These are phyloP conservation scores for Cladosporium sp. DNA, from an alignment of 2,329 filamentous ascomycete species.

Conservation along the genomic window DNA sequence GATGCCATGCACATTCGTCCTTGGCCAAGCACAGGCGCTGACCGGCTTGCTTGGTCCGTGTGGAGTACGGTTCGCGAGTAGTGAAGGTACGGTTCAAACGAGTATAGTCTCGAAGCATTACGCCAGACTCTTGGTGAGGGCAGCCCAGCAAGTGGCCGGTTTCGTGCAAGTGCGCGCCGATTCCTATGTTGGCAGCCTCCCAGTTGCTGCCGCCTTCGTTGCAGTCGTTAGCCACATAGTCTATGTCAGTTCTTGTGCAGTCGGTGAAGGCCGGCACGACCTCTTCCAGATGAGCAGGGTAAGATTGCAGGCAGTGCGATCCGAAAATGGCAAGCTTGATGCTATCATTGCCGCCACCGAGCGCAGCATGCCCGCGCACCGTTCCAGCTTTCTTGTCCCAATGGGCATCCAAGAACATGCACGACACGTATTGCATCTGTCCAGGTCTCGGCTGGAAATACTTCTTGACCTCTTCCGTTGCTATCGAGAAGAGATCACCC, in stretches of 20 bases:
- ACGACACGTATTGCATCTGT: conserved; percentile 83
- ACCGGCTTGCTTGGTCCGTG: conserved; percentile 76
- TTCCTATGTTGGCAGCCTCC: conserved; percentile 92
- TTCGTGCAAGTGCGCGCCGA: conserved; percentile 88
- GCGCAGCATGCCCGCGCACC: conserved; percentile 73
- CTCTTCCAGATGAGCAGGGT: conserved; percentile 82
- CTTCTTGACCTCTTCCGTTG: conserved; percentile 67
- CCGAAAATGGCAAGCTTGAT: conserved; percentile 84
- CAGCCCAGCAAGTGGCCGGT: conserved; percentile 86
- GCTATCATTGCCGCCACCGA: conserved; percentile 69
- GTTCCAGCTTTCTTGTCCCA: conserved; percentile 70
- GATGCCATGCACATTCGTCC: conserved; percentile 88
- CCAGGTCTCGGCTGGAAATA: conserved; percentile 69
- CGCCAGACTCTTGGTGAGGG: conserved; percentile 79
- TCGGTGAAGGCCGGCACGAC: conserved; percentile 83
- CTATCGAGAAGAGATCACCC: conserved; percentile 69
- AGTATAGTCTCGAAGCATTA: conserved; percentile 88
- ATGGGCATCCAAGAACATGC: conserved; percentile 77
- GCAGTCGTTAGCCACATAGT: conserved; percentile 75
- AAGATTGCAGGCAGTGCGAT: conserved; percentile 85
- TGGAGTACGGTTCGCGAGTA: conserved; percentile 75
- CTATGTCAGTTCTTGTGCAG: conserved; percentile 80
- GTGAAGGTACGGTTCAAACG: conserved; percentile 78
- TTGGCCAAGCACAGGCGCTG: conserved; percentile 62
- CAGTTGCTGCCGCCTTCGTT: conserved; percentile 84